phyloP scores from a whole-genome alignment of 805 yeast species.

The Pichia occidentalis region DNA sequence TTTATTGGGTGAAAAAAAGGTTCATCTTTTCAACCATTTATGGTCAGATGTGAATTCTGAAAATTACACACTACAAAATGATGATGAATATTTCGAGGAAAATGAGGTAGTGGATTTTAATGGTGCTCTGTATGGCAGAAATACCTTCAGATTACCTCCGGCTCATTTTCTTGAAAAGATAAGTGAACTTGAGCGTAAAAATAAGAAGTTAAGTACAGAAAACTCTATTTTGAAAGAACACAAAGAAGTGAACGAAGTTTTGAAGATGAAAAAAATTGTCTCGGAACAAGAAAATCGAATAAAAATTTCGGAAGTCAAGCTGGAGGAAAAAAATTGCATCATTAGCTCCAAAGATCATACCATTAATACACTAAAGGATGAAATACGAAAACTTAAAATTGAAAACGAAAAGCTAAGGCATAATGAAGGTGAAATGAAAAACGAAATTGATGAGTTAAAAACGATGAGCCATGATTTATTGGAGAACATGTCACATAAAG shows the following conservation, averaged over 20 bases:
- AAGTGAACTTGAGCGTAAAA: constrained; percentile 21
- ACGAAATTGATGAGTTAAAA: constrained; percentile 13
- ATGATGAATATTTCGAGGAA: constrained; percentile 8
- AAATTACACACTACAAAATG: background rate
- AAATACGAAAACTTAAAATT: constrained; percentile 13
- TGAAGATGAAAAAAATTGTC: constrained; percentile 8
- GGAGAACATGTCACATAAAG: constrained; percentile 63
- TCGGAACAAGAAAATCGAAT: constrained; percentile 9
- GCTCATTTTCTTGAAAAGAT: constrained; percentile 24
- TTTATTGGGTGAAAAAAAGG: constrained; percentile 67
- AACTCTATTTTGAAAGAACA: constrained; percentile 14
- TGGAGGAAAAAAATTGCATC: constrained; percentile 8
- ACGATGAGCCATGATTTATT: constrained; percentile 54
- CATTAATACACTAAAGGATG: constrained; percentile 3
- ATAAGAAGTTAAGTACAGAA: constrained; percentile 17
- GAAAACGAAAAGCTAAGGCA: constrained; percentile 13
- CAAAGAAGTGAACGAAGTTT: constrained; percentile 13
- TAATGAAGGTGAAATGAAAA: background rate
- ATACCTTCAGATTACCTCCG: constrained; percentile 24
- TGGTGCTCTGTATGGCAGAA: constrained; percentile 20
- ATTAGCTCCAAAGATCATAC: background rate
- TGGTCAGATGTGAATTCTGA: constrained; percentile 24
- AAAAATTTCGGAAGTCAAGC: constrained; percentile 15
- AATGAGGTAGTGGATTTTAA: constrained; percentile 8
- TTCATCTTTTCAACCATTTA: constrained; percentile 41